Percentiles rank a stretch among this genome's conserved stretches.
Evolutionary conservation across 352 stramenopile species (phyloP).

Genomic region (Phytophthora nicotianae): DNA sequence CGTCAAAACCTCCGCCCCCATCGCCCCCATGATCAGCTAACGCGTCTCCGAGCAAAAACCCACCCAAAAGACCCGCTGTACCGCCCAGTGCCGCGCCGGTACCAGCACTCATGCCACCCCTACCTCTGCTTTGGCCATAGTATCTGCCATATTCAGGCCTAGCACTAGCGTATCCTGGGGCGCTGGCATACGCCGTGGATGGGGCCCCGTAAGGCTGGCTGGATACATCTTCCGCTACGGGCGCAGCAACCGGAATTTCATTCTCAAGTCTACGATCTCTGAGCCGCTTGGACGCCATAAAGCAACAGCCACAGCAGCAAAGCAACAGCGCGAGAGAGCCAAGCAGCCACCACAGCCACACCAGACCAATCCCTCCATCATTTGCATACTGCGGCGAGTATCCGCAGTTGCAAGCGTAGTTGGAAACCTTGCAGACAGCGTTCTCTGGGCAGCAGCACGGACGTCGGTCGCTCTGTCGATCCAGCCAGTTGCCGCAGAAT

Average conservation of each 20-base stretch:
- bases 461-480: conserved; percentile 43
- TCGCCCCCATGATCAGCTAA: conserved; percentile 39
- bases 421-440: conserved; percentile 51
- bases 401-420: conserved; percentile 55
- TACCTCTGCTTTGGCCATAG: conserved; percentile 21
- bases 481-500: conserved; percentile 65
- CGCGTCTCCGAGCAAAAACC: conserved; percentile 43
- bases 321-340: conserved; percentile 29
- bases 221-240: conserved; percentile 8
- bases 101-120: conserved; percentile 50
- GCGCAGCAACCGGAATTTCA: conserved; percentile 27
- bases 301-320: conserved; percentile 37
- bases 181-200: conserved; percentile 20
- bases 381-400: conserved; percentile 11
- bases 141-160: conserved; percentile 28
- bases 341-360: conserved; percentile 58
- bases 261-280: conserved; percentile 4
- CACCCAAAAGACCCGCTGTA: conserved; percentile 50
- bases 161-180: conserved; percentile 18
- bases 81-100: conserved; percentile 54
- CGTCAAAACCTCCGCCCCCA: conserved; percentile 19
- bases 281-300: conserved; percentile 22
- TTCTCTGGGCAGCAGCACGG: conserved; percentile 54
- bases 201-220: conserved; percentile 15
- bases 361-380: conserved; percentile 19